phyloP scores from a whole-genome alignment of 1,139 yeast genomes.

The Hemisphaericaspora xylanilytica region DNA sequence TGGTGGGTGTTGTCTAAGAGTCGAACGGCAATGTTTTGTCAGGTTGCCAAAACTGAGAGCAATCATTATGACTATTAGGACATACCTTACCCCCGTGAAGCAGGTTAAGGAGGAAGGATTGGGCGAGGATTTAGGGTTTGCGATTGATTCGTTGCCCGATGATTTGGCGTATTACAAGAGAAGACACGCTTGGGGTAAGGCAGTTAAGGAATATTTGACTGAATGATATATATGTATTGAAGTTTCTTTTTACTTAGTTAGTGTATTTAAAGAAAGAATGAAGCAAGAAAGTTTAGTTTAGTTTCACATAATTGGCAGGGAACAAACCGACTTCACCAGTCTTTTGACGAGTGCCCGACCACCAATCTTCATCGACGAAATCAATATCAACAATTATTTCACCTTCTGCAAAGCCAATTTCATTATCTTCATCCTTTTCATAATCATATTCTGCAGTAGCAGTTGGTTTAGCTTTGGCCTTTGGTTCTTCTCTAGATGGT shows the following conservation, averaged over 20 bases:
- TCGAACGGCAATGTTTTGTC: slow-evolving; percentile 41
- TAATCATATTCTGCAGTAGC: slow-evolving; percentile 71
- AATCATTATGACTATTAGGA: slow-evolving; percentile 39
- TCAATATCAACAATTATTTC: slow-evolving; percentile 80
- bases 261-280: too few relatives aligned
- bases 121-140: slow-evolving; percentile 48
- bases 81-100: slow-evolving; percentile 39
- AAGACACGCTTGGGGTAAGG: slow-evolving; percentile 63
- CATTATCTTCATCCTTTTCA: slow-evolving; percentile 79
- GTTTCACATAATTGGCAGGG: slow-evolving; percentile 83
- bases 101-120: slow-evolving; percentile 37
- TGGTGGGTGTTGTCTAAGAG: slow-evolving; percentile 32
- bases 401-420: slow-evolving; percentile 77
- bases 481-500: slow-evolving; percentile 21
- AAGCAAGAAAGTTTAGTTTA: slow-evolving; percentile 17
- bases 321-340: slow-evolving; percentile 79
- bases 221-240: neutral
- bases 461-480: slow-evolving; percentile 45
- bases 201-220: slow-evolving; percentile 47
- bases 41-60: slow-evolving; percentile 41
- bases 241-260: neutral
- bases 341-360: slow-evolving; percentile 72
- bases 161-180: slow-evolving; percentile 59
- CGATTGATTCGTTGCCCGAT: slow-evolving; percentile 59
- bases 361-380: slow-evolving; percentile 94